Percentiles rank a stretch among this genome's conserved stretches.
These are phyloP conservation scores for Epichloe gansuensis DNA, from an alignment of 2,329 filamentous ascomycete genomes.

Conservation along the genomic window DNA sequence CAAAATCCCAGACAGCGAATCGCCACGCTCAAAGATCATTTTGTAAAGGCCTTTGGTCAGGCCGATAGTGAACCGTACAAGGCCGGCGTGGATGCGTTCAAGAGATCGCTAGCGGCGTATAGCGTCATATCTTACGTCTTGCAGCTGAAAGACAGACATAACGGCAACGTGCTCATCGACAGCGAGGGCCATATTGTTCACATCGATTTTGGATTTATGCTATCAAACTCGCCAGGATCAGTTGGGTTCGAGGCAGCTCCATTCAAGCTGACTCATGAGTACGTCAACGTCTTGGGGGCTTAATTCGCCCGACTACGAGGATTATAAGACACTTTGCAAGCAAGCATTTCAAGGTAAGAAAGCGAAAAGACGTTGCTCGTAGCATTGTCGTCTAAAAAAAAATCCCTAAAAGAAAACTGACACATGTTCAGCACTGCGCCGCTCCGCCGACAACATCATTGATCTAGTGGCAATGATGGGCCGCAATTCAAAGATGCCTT, in stretches of 20 bases:
- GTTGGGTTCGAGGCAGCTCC: conserved; percentile 80
- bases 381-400: too few species aligned
- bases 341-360: conserved; percentile 64
- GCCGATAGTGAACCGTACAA: conserved; percentile 57
- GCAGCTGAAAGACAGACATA: conserved; percentile 77
- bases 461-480: conserved; percentile 80
- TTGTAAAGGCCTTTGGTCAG: conserved; percentile 65
- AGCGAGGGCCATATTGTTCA: conserved; percentile 79
- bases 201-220: conserved; percentile 85
- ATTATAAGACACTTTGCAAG: conserved; percentile 71
- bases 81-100: conserved; percentile 66
- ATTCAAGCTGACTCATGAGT: conserved; percentile 78
- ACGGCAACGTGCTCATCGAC: conserved; percentile 77
- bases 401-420: neutral
- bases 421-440: conserved; percentile 47
- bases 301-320: conserved; percentile 55
- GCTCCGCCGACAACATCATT: conserved; percentile 69
- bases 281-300: conserved; percentile 72
- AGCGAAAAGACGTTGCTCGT: too few species aligned
- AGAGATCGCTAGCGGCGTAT: conserved; percentile 71
- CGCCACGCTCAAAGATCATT: conserved; percentile 71
- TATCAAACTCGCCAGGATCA: conserved; percentile 73
- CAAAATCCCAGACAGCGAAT: conserved; percentile 64
- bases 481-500: conserved; percentile 71
- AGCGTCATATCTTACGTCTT: conserved; percentile 76